Evolutionary conservation across 2,329 filamentous ascomycete genomes (phyloP).

Genomic region (Parafenestella ontariensis): DNA sequence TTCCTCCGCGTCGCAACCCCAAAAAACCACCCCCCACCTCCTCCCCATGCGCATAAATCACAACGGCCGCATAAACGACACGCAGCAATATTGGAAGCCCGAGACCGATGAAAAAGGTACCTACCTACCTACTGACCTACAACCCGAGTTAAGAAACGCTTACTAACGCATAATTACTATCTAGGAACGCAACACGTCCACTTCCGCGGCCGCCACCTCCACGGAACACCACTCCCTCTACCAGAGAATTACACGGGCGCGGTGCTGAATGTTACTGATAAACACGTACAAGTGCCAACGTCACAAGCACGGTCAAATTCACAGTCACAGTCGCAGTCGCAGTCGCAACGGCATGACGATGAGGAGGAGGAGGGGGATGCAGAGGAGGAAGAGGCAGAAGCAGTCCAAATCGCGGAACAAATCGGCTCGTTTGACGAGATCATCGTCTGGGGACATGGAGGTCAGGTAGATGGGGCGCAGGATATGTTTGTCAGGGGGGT

Average conservation of each 20-base stretch:
- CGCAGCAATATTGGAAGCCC: slow-evolving; percentile 75
- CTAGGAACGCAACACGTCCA: slow-evolving; percentile 34
- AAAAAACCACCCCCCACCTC: slow-evolving; percentile 69
- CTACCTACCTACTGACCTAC: not conserved
- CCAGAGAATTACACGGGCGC: slow-evolving; percentile 73
- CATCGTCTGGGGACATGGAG: slow-evolving; percentile 85
- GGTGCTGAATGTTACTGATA: slow-evolving; percentile 39
- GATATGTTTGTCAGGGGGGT: slow-evolving; percentile 79
- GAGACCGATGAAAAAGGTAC: slow-evolving; percentile 50
- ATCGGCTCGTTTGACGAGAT: slow-evolving; percentile 75
- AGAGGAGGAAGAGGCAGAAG: slow-evolving; percentile 25
- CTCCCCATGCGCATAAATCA: slow-evolving; percentile 83
- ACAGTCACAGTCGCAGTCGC: slow-evolving; percentile 11
- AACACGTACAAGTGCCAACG: too few relatives aligned
- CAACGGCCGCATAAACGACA: slow-evolving; percentile 71
- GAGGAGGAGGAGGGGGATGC: slow-evolving; percentile 15
- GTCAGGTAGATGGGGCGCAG: slow-evolving; percentile 63
- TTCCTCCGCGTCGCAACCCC: too few relatives aligned
- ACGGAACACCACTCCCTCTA: slow-evolving; percentile 70
- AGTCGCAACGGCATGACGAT: not conserved
- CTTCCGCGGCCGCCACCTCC: slow-evolving; percentile 76
- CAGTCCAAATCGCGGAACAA: slow-evolving; percentile 61
- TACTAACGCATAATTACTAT: too few relatives aligned
- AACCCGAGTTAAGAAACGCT: too few relatives aligned
- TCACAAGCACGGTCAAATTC: too few relatives aligned